A percentile compares a stretch with the other conserved stretches of the same genome.
Evolutionary conservation across 2,329 filamentous ascomycete genomes (phyloP).

Genomic region (Colletotrichum coccodes): DNA sequence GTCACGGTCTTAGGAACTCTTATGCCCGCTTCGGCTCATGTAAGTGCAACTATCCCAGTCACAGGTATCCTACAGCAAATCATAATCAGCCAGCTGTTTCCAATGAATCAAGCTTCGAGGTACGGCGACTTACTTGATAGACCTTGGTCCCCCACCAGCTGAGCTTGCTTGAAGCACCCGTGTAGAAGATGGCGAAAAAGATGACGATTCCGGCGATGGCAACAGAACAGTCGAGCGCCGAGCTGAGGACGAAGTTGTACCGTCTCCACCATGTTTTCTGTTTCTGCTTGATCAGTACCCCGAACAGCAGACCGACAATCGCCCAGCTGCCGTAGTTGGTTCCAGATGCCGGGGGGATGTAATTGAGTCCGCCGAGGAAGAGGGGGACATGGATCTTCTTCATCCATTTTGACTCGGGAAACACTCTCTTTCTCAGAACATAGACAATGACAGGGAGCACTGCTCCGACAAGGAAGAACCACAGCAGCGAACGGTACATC

Average conservation of each 20-base stretch:
- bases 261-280: conserved; percentile 41
- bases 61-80: conserved; percentile 19
- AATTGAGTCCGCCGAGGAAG: conserved; percentile 44
- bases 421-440: conserved; percentile 38
- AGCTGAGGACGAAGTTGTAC: conserved; percentile 45
- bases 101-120: neutral
- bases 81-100: neutral
- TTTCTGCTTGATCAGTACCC: conserved; percentile 38
- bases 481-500: conserved; percentile 60
- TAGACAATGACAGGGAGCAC: conserved; percentile 59
- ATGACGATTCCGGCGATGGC: conserved; percentile 45
- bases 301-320: conserved; percentile 42
- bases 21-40: neutral
- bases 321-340: conserved; percentile 46
- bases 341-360: conserved; percentile 44
- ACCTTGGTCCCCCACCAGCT: conserved; percentile 44
- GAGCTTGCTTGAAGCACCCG: conserved; percentile 38
- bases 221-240: conserved; percentile 43
- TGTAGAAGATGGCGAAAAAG: conserved; percentile 46
- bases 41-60: conserved; percentile 31
- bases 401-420: conserved; percentile 31
- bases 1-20: neutral
- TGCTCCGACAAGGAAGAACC: conserved; percentile 64
- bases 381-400: conserved; percentile 42
- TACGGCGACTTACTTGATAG: conserved; percentile 26